Percentiles rank a stretch among this genome's conserved stretches.
phyloP scores from a whole-genome alignment of 2,329 filamentous ascomycete species.

The Pleurostoma richardsiae region DNA sequence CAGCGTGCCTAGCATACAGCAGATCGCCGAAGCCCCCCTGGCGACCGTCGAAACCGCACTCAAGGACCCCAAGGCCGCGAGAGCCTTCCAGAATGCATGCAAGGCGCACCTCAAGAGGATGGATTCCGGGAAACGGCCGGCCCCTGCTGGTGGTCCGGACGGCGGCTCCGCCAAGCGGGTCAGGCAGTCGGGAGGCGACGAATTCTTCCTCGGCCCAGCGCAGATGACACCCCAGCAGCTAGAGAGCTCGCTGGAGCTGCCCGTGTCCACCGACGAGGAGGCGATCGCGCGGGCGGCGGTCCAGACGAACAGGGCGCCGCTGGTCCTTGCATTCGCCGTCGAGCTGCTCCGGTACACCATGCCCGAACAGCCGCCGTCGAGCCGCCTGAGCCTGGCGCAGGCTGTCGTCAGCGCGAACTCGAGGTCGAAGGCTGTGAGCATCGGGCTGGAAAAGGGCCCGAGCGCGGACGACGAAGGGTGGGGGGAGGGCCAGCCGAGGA shows the following conservation, averaged over 20 bases:
- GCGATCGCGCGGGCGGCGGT: conserved; percentile 53
- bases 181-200: conserved; percentile 16
- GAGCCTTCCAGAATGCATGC: conserved; percentile 47
- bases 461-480: conserved; percentile 66
- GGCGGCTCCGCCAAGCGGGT: conserved; percentile 23
- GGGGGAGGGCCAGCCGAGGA: conserved; percentile 69
- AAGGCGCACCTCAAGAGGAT: conserved; percentile 43
- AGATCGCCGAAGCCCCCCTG: conserved; percentile 46
- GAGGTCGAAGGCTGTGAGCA: conserved; percentile 66
- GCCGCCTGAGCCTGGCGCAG: conserved; percentile 75
- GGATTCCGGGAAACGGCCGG: conserved; percentile 5
- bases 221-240: conserved; percentile 48
- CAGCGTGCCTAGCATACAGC: conserved; percentile 37
- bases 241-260: conserved; percentile 58
- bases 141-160: conserved; percentile 6
- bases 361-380: conserved; percentile 82
- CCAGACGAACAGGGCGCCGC: conserved; percentile 73
- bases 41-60: conserved; percentile 39
- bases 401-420: conserved; percentile 81
- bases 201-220: conserved; percentile 20
- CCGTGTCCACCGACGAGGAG: conserved; percentile 52
- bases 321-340: conserved; percentile 76
- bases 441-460: conserved; percentile 64
- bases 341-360: conserved; percentile 73
- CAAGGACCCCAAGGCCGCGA: conserved; percentile 42